These are phyloP conservation scores for Rauvolfia tetraphylla DNA, from an alignment of 257 asterid genomes.

Conservation along the genomic window DNA sequence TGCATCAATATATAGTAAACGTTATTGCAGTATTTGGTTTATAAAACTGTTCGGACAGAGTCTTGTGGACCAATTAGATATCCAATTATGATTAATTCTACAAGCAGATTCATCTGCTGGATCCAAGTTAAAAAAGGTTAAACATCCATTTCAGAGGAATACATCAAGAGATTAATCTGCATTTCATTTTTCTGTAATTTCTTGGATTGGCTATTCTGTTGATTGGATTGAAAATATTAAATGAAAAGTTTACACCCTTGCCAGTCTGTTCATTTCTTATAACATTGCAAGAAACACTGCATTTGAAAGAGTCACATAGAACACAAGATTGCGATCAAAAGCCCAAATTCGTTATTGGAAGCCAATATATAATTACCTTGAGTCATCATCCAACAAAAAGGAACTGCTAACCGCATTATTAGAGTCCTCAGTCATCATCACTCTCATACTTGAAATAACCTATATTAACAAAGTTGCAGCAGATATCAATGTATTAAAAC, in stretches of 20 bases:
- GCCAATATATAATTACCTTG: slow-evolving; percentile 44
- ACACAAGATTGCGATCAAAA: not conserved
- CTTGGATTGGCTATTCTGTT: not conserved
- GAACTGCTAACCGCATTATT: slow-evolving; percentile 81
- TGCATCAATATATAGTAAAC: slow-evolving; percentile 38
- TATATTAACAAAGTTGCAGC: slow-evolving; percentile 19
- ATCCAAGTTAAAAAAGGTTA: not conserved
- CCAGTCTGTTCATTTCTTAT: not conserved
- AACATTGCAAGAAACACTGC: not conserved
- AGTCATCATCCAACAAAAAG: slow-evolving; percentile 81
- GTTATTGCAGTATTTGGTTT: not conserved
- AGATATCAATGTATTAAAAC: not conserved
- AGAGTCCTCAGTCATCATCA: slow-evolving; percentile 77
- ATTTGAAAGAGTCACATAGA: not conserved
- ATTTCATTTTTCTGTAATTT: not conserved
- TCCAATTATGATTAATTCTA: not conserved
- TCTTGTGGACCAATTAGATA: not conserved
- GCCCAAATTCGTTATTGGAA: not conserved
- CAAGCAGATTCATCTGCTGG: not conserved
- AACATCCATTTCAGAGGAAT: not conserved
- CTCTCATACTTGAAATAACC: slow-evolving; percentile 83
- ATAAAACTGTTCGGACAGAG: not conserved
- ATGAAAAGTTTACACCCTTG: not conserved
- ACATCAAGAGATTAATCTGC: not conserved
- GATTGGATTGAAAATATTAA: not conserved